A percentile compares a stretch with the other conserved stretches of the same genome.
Conservation (phyloP, 2,329 filamentous ascomycete genomes). For the Neonectria coccinea region DNA sequence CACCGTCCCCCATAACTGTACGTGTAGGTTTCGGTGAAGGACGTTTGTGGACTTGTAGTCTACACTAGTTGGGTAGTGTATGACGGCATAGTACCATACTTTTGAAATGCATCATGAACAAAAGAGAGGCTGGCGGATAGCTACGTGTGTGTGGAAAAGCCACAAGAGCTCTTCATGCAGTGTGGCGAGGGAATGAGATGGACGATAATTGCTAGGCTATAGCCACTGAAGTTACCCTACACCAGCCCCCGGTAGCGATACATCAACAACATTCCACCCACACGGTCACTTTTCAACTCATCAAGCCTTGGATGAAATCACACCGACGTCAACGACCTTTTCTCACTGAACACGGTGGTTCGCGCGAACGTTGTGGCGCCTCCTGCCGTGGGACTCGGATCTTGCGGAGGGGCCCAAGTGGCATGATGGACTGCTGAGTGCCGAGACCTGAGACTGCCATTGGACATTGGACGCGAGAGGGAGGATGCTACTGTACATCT, state of each 20-base stretch:
- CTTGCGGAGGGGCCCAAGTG: background rate
- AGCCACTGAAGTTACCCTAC: background rate
- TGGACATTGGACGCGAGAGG: background rate
- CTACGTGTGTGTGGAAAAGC: no score
- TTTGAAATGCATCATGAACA: background rate
- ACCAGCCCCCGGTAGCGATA: background rate
- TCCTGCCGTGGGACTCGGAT: background rate
- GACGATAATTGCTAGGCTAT: background rate
- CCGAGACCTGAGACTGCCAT: background rate
- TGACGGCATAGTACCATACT: background rate
- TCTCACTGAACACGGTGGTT: background rate
- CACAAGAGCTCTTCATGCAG: background rate
- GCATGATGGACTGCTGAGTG: background rate
- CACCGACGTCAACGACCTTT: conserved; percentile 39
- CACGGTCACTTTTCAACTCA: background rate
- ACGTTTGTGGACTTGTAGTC: background rate
- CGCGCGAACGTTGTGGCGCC: background rate
- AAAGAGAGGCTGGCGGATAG: no score
- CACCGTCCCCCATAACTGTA: background rate
- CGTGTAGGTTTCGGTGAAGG: background rate
- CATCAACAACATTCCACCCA: no score
- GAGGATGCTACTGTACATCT: conserved; percentile 1
- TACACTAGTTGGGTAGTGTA: background rate
- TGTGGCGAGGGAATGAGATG: no score
- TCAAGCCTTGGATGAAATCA: conserved; percentile 31